Evolutionary conservation across 1,284 basidiomycete species (phyloP).

Genomic region (Xerocomus alliaceus): DNA sequence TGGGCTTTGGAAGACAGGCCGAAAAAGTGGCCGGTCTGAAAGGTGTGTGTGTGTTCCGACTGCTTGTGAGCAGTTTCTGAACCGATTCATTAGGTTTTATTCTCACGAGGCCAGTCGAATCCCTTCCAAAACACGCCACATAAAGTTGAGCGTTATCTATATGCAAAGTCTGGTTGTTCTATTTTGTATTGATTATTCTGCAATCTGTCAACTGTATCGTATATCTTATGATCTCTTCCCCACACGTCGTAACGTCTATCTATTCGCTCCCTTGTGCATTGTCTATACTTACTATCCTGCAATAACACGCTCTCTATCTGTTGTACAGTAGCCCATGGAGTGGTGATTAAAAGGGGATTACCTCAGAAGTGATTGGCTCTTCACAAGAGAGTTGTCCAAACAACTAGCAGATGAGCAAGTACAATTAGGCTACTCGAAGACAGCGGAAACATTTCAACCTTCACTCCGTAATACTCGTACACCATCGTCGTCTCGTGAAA

Average conservation of each 20-base stretch:
- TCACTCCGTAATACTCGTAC: no score
- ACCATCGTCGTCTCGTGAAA: neutral
- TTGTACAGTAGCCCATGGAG: no score
- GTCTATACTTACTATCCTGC: slow-evolving; percentile 5
- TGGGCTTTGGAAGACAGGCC: slow-evolving; percentile 80
- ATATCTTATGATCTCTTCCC: slow-evolving; percentile 4
- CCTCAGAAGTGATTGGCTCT: no score
- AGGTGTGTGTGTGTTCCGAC: slow-evolving; percentile 44
- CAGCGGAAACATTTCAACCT: neutral
- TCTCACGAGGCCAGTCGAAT: slow-evolving; percentile 62
- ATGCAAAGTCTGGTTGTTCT: neutral
- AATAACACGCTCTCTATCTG: no score
- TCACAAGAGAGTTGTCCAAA: no score
- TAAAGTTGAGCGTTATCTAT: slow-evolving; percentile 5
- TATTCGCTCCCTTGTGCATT: slow-evolving; percentile 16
- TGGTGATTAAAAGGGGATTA: no score
- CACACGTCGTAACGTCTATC: slow-evolving; percentile 13
- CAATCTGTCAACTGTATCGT: slow-evolving; percentile 1
- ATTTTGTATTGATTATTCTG: slow-evolving; percentile 6
- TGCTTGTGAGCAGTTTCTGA: neutral
- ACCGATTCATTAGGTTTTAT: slow-evolving; percentile 46
- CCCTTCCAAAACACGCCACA: slow-evolving; percentile 48
- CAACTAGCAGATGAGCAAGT: no score
- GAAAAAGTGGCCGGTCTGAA: slow-evolving; percentile 65
- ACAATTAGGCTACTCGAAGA: no score